Evolutionary conservation across 148 eudicot genomes (phyloP).

Genomic region (Fagopyrum esculentum): DNA sequence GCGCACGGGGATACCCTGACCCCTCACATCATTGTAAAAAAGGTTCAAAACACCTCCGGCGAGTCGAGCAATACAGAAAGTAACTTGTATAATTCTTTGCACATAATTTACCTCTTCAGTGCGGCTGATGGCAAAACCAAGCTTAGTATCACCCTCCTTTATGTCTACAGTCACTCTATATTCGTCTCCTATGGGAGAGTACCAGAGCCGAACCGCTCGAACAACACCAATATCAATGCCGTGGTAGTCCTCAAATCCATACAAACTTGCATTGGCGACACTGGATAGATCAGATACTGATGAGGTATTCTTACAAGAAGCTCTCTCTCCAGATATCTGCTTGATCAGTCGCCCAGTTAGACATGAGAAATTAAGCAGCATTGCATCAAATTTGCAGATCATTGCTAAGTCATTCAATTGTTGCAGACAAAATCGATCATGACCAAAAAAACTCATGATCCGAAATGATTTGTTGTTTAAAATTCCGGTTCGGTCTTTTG

Average conservation of each 20-base stretch:
- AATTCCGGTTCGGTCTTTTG: no score
- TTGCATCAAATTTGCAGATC: not conserved
- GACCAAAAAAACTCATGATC: not conserved
- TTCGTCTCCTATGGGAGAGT: slow-evolving; percentile 72
- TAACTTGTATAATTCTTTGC: not conserved
- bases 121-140: slow-evolving; percentile 74
- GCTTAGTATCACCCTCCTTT: slow-evolving; percentile 52
- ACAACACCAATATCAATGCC: slow-evolving; percentile 89
- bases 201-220: slow-evolving; percentile 85
- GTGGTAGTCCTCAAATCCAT: slow-evolving; percentile 91
- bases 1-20: no score
- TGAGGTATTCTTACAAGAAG: slow-evolving; percentile 62
- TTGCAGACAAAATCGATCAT: not conserved
- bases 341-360: not conserved
- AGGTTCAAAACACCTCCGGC: no score
- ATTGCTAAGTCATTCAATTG: not conserved
- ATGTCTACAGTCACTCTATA: slow-evolving; percentile 47
- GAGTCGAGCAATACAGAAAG: no score
- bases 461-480: not conserved
- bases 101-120: slow-evolving; percentile 52
- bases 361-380: not conserved
- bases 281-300: slow-evolving; percentile 68
- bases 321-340: slow-evolving; percentile 81
- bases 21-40: no score
- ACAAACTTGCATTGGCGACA: slow-evolving; percentile 67